Evolutionary conservation across 768 basidiomycete genomes (phyloP), one percentile per base, ranked within the genome.

Genomic region (Rhizopogon vulgaris): DNA sequence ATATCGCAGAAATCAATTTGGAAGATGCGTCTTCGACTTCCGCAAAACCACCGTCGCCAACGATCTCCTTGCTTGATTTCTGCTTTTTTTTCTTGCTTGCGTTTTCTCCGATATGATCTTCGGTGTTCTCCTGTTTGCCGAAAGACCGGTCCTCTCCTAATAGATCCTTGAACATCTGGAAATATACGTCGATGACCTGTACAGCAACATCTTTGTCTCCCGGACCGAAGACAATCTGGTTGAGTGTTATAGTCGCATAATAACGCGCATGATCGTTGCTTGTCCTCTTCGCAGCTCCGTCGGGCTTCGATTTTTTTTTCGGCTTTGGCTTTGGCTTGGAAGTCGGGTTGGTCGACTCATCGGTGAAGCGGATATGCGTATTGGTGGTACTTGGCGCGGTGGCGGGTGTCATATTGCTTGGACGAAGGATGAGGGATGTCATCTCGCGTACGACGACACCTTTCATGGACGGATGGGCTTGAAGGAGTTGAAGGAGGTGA

Each of bases 391-490:
- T 18, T 38, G 51, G 58, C 14, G 66, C 60, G 12, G 63, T 48
- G 1, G 72, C 56, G 0, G 75, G 66, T 10, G 75, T 58, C 1
- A 76, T 63, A 2, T 71, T 60, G 3, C 74, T 57, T 4, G 72
- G 50, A 11, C 81, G 81, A 52, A 95, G 82, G 10, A 95, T 79
- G 22, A 96, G 74, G 0, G 87, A 72, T 1, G 83, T 81, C 40
- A 94, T 82, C 69, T 98, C 96, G 41, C 90, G 85, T 27, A 94
- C 86, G 53, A 99, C 74, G 52, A 97, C 81, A 0, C 73, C 62
- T 69, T 96, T 97, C 95, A 99, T 98, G 2, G 82, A 80, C 0
- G 96, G 94, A 60, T 98, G 96, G 1, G 79, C 65, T 69, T 98
- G 94, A 0, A 98, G 78, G 12, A 96, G 74, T 59, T 93, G 88